Conservation (phyloP, 192 early-diverging fungal genomes). For the Coemansia aciculifera region DNA sequence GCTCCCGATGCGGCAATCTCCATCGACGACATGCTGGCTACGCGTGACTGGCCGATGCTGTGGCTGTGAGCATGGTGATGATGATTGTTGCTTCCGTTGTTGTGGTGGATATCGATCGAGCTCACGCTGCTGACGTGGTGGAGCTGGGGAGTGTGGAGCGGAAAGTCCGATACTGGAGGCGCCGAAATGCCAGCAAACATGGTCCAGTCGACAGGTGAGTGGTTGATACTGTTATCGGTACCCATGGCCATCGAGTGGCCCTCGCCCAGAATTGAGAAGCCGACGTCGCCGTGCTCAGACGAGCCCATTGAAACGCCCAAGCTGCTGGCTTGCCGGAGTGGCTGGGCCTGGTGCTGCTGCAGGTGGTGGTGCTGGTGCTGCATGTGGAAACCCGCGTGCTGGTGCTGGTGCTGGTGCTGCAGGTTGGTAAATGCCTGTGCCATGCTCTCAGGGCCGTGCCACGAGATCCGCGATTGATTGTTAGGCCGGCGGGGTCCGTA, state of each 20-base stretch:
- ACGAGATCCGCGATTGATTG: conserved; percentile 45
- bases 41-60: conserved; percentile 21
- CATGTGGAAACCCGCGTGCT: conserved; percentile 14
- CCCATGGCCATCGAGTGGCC: conserved; percentile 27
- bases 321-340: conserved; percentile 17
- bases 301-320: conserved; percentile 39
- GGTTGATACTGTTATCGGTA: conserved; percentile 18
- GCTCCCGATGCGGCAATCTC: conserved; percentile 18
- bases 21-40: conserved; percentile 14
- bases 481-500: conserved; percentile 35
- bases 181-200: conserved; percentile 48
- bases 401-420: conserved; percentile 36
- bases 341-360: conserved; percentile 5
- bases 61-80: conserved; percentile 20
- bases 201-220: conserved; percentile 44
- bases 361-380: conserved; percentile 18
- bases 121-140: conserved; percentile 43
- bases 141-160: conserved; percentile 25
- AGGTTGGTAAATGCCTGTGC: conserved; percentile 37
- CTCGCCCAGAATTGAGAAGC: conserved; percentile 42
- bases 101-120: conserved; percentile 22
- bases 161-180: conserved; percentile 23
- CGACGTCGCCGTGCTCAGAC: conserved; percentile 29
- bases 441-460: conserved; percentile 53
- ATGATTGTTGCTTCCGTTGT: conserved; percentile 3